Conservation (phyloP, 2,329 filamentous ascomycete genomes). For the Stromatinia cepivora region DNA sequence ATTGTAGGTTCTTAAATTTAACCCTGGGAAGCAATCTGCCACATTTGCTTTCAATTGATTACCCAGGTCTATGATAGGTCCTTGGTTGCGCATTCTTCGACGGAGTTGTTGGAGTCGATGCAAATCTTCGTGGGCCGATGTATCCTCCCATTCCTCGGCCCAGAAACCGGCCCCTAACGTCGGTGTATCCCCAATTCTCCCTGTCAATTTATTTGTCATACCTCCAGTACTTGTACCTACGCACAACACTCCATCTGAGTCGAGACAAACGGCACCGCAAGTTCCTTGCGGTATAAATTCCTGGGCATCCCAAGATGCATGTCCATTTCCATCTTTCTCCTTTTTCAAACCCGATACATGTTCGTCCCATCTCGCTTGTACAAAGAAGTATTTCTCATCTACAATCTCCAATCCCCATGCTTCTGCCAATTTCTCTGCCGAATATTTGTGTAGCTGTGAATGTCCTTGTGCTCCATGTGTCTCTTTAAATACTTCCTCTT, state of each 20-base stretch:
- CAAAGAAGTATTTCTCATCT: conserved; percentile 71
- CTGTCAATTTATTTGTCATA: conserved; percentile 84
- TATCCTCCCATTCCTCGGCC: conserved; percentile 76
- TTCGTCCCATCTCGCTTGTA: conserved; percentile 75
- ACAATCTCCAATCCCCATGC: conserved; percentile 71
- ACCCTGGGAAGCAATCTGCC: conserved; percentile 58
- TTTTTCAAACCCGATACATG: conserved; percentile 60
- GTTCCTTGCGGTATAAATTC: conserved; percentile 81
- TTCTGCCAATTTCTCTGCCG: conserved; percentile 68
- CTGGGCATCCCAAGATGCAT: conserved; percentile 57
- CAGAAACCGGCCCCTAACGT: conserved; percentile 83
- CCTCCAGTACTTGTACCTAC: conserved; percentile 70
- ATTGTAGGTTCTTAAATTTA: conserved; percentile 42
- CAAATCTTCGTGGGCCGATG: conserved; percentile 36
- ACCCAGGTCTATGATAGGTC: conserved; percentile 45
- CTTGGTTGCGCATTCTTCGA: conserved; percentile 27
- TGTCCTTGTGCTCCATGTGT: conserved; percentile 60
- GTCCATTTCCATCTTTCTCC: conserved; percentile 47
- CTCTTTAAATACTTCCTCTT: background rate
- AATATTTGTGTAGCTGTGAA: conserved; percentile 64
- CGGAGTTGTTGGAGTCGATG: conserved; percentile 40
- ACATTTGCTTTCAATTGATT: conserved; percentile 51
- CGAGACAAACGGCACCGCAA: conserved; percentile 78
- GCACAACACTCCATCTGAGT: conserved; percentile 72
- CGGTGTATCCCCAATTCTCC: conserved; percentile 83